Conservation (phyloP, 2,329 filamentous ascomycete genomes). For the Fusarium begoniae region DNA sequence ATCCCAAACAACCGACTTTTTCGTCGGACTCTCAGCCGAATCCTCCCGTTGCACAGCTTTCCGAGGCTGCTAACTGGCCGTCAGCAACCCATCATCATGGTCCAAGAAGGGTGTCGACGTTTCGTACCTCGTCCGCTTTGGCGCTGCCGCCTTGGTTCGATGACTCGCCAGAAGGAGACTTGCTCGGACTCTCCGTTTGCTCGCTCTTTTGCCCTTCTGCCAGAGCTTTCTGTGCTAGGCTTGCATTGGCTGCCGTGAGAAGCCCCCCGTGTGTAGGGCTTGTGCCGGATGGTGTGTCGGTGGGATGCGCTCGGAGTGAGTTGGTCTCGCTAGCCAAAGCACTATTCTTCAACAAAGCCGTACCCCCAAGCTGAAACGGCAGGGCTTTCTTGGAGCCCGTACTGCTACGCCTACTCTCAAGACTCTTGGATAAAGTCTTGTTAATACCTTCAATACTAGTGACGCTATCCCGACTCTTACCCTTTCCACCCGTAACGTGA, state of each 20-base stretch:
- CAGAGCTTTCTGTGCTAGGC: slow-evolving; percentile 18
- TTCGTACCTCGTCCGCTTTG: slow-evolving; percentile 62
- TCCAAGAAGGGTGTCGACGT: slow-evolving; percentile 61
- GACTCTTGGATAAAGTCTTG: slow-evolving; percentile 83
- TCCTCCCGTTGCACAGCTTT: slow-evolving; percentile 51
- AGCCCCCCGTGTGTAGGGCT: slow-evolving; percentile 53
- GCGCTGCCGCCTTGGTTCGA: slow-evolving; percentile 33
- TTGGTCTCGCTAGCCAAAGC: slow-evolving; percentile 67
- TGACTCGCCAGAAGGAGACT: slow-evolving; percentile 41
- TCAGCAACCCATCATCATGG: slow-evolving; percentile 56
- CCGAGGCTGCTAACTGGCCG: slow-evolving; percentile 41
- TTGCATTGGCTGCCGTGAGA: slow-evolving; percentile 36
- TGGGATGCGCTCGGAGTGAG: slow-evolving; percentile 60
- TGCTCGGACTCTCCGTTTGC: slow-evolving; percentile 30
- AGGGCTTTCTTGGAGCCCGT: slow-evolving; percentile 82
- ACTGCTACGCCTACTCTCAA: slow-evolving; percentile 91
- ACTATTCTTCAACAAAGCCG: slow-evolving; percentile 58
- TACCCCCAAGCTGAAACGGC: slow-evolving; percentile 59
- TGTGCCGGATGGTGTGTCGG: slow-evolving; percentile 52
- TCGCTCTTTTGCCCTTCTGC: slow-evolving; percentile 26
- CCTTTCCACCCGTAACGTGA: slow-evolving; percentile 57
- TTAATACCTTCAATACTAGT: slow-evolving; percentile 76
- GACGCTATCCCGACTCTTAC: slow-evolving; percentile 55
- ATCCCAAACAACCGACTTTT: slow-evolving; percentile 68
- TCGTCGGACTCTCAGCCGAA: slow-evolving; percentile 52